Evolutionary conservation across 2,329 filamentous ascomycete genomes (phyloP).

Genomic region (Colletotrichum karsti): DNA sequence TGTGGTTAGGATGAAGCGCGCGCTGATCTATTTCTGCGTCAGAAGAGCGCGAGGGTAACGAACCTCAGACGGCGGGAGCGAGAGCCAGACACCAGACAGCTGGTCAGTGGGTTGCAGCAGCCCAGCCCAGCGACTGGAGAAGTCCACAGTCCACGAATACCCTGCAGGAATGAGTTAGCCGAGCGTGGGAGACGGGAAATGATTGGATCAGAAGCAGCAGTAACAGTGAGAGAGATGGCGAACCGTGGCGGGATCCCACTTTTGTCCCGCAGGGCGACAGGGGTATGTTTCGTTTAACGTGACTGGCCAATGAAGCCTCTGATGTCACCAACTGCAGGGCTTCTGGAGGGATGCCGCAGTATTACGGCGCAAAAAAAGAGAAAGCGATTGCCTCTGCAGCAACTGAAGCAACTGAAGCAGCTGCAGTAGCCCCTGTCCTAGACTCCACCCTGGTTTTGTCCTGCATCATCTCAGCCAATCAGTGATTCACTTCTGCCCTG

Average conservation of each 20-base stretch:
- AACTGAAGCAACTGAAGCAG: conserved; percentile 15
- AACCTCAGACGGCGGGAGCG: neutral
- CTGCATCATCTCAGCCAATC: conserved; percentile 18
- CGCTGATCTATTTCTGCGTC: conserved; percentile 28
- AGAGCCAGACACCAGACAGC: neutral
- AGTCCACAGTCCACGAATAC: neutral
- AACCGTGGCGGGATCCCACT: conserved; percentile 9
- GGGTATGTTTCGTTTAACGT: conserved; percentile 29
- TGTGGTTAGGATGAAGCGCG: conserved; percentile 24
- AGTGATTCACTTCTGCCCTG: conserved; percentile 1
- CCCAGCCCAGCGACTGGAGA: neutral
- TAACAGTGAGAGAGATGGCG: conserved; percentile 3
- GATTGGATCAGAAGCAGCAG: conserved; percentile 12
- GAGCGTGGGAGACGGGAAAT: neutral
- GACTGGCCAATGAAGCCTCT: conserved; percentile 42
- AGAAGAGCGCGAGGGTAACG: neutral
- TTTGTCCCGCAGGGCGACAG: conserved; percentile 17
- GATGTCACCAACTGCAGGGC: conserved; percentile 40
- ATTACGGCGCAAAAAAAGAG: neutral
- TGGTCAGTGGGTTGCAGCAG: neutral
- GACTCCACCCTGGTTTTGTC: conserved; percentile 3
- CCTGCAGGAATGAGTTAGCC: too few relatives aligned
- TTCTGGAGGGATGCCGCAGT: neutral
- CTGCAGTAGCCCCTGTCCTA: conserved; percentile 6
- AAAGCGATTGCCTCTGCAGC: conserved; percentile 7